Evolutionary conservation across 768 basidiomycete species (phyloP).

Genomic region (Mycena galericulata): DNA sequence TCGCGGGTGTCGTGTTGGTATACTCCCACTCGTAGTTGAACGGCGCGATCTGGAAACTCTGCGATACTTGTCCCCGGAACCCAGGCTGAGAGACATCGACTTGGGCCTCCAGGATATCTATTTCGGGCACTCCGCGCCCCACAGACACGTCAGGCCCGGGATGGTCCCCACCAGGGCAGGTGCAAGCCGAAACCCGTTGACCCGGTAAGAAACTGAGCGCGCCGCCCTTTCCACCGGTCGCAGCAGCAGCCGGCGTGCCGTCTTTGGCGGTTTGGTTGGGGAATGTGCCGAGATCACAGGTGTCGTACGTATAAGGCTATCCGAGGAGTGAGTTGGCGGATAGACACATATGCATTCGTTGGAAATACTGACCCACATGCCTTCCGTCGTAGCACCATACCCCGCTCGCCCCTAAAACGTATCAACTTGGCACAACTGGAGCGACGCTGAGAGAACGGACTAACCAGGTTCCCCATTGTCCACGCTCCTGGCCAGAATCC

Average conservation of each 20-base stretch:
- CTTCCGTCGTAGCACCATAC: conserved; percentile 91
- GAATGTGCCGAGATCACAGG: conserved; percentile 90
- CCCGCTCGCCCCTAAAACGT: conserved; percentile 81
- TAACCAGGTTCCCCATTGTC: conserved; percentile 82
- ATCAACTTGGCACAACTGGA: conserved; percentile 24
- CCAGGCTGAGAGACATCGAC: conserved; percentile 62
- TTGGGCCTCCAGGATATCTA: conserved; percentile 84
- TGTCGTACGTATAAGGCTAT: conserved; percentile 83
- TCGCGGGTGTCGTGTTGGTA: conserved; percentile 62
- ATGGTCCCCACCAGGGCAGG: conserved; percentile 87
- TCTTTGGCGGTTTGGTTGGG: conserved; percentile 79
- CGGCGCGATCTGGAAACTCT: conserved; percentile 85
- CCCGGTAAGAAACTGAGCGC: conserved; percentile 86
- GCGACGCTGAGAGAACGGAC: conserved; percentile 28
- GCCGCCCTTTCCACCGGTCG: conserved; percentile 63
- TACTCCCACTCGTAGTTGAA: conserved; percentile 79
- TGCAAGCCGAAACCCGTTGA: conserved; percentile 89
- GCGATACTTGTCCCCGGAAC: conserved; percentile 77
- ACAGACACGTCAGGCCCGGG: conserved; percentile 80
- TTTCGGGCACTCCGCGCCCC: conserved; percentile 91
- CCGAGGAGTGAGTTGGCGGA: neutral
- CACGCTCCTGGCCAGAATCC: conserved; percentile 92
- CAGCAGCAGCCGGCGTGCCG: conserved; percentile 68
- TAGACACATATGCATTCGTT: too few species aligned
- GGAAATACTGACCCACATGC: conserved; percentile 41